These are phyloP conservation scores for Auxenochlorella pyrenoidosa DNA, from an alignment of 139 green algal species.

Conservation along the genomic window DNA sequence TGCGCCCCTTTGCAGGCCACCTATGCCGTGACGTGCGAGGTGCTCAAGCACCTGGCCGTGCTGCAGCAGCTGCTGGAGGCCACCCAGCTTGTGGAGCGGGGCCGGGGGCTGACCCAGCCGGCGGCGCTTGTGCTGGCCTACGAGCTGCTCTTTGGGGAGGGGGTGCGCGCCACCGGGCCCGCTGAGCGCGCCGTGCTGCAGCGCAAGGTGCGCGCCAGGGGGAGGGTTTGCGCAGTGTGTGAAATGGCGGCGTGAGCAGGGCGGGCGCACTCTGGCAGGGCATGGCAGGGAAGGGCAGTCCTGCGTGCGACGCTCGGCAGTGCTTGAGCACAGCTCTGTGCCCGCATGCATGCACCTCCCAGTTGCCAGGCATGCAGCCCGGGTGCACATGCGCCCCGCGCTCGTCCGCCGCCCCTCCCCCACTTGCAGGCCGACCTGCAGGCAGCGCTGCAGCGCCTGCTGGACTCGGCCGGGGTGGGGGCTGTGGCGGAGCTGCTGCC, in stretches of 20 bases:
- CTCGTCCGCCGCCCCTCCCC: too few species aligned
- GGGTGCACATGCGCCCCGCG: neutral
- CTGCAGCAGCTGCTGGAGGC: conserved; percentile 64
- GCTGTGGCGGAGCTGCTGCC: conserved; percentile 41
- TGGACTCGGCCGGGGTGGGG: conserved; percentile 33
- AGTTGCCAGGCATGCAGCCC: too few species aligned
- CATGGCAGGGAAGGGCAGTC: too few species aligned
- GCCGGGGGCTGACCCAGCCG: conserved; percentile 26
- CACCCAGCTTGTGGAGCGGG: conserved; percentile 50
- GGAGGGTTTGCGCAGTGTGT: neutral
- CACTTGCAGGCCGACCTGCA: conserved; percentile 42
- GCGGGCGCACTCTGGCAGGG: too few species aligned
- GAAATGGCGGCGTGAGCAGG: too few species aligned
- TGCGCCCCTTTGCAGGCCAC: conserved; percentile 57
- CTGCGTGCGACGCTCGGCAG: too few species aligned
- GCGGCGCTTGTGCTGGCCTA: conserved; percentile 70
- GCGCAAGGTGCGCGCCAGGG: conserved; percentile 45
- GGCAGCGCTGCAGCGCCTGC: conserved; percentile 37
- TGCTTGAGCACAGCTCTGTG: too few species aligned
- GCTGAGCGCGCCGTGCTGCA: conserved; percentile 64
- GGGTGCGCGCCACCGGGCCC: conserved; percentile 54
- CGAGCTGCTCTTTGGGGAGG: conserved; percentile 82
- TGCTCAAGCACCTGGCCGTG: conserved; percentile 76
- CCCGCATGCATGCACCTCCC: too few species aligned
- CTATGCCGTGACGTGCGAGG: conserved; percentile 89